Evolutionary conservation across 1,284 basidiomycete species (phyloP).

Genomic region (Ganoderma lingzhi): DNA sequence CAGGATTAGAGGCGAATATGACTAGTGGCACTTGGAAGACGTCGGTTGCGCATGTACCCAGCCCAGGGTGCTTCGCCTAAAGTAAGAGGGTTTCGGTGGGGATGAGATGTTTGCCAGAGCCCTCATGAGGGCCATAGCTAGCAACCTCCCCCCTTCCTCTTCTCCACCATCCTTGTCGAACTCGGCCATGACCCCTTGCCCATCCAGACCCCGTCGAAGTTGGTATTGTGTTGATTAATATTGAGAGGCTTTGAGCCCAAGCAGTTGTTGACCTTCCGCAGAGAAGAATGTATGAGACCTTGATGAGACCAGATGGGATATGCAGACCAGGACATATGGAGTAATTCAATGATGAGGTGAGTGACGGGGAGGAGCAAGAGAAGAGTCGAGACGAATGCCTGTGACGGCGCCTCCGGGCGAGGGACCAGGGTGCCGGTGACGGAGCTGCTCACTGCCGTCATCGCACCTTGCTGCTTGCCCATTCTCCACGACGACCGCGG

Average conservation of each 20-base stretch:
- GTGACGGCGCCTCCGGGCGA: background rate
- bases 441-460: conserved; percentile 9
- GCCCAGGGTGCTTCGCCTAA: background rate
- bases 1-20: too few relatives aligned
- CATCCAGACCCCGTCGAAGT: background rate
- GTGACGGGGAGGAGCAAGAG: background rate
- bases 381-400: background rate
- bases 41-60: background rate
- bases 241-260: background rate
- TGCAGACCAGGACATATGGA: background rate
- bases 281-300: background rate
- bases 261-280: background rate
- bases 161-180: background rate
- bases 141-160: background rate
- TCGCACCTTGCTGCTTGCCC: conserved; percentile 14
- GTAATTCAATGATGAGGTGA: background rate
- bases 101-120: background rate
- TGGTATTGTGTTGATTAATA: too few relatives aligned
- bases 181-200: background rate
- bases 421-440: background rate
- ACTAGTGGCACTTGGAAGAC: background rate
- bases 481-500: conserved; percentile 22
- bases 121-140: background rate
- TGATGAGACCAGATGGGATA: background rate
- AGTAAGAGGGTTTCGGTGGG: background rate